phyloP scores from a whole-genome alignment of 345 rosid genomes.

The Linum lewisii region DNA sequence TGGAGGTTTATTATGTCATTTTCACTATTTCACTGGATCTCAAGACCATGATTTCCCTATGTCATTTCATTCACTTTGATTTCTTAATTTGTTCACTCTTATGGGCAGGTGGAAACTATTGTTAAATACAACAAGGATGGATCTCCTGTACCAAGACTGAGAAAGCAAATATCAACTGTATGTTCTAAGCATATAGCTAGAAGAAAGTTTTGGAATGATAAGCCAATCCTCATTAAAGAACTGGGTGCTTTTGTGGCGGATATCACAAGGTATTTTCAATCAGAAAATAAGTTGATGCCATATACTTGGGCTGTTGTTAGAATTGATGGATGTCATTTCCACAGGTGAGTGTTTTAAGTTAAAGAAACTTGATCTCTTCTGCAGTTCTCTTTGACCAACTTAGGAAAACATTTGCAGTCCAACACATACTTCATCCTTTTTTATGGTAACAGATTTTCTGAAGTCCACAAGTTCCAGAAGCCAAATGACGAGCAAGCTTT shows the following conservation, averaged over 20 bases:
- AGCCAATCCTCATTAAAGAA: too few relatives aligned
- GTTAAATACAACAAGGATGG: too few relatives aligned
- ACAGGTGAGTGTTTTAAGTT: conserved; percentile 37
- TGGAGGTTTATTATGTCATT: too few relatives aligned
- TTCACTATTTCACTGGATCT: not conserved
- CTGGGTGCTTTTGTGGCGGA: too few relatives aligned
- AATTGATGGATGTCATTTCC: conserved; percentile 90
- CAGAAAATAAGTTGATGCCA: too few relatives aligned
- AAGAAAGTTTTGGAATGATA: too few relatives aligned
- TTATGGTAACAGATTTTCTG: conserved; percentile 55
- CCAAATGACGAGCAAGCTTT: too few relatives aligned
- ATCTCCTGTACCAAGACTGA: too few relatives aligned
- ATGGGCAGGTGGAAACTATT: conserved; percentile 53
- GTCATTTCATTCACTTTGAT: not conserved
- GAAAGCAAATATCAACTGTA: too few relatives aligned
- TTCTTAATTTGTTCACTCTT: not conserved
- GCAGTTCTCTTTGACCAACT: too few relatives aligned
- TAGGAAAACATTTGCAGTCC: not conserved
- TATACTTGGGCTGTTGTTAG: conserved; percentile 45
- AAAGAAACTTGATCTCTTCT: not conserved
- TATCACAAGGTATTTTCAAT: too few relatives aligned
- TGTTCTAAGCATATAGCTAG: too few relatives aligned
- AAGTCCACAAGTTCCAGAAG: conserved; percentile 49
- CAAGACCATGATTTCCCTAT: not conserved
- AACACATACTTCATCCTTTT: conserved; percentile 11